A percentile compares a stretch with the other conserved stretches of the same genome.
Conservation (phyloP, 1,284 basidiomycete genomes). For the Coniferiporia weirii region DNA sequence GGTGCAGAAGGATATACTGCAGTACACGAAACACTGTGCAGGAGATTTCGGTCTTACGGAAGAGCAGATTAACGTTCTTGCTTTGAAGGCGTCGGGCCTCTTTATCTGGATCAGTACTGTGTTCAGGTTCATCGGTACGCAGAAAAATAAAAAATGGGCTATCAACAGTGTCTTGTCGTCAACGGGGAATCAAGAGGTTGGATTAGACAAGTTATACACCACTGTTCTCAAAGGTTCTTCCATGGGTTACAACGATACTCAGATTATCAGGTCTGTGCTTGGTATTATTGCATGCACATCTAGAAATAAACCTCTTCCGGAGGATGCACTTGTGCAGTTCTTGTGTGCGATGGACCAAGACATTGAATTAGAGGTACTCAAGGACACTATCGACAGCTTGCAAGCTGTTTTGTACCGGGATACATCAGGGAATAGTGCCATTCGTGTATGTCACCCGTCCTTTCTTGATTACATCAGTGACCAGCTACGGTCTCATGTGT, state of each 20-base stretch:
- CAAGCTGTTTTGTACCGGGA: not conserved
- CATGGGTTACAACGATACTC: not conserved
- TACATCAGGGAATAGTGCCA: not conserved
- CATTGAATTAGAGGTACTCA: not conserved
- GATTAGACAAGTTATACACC: not conserved
- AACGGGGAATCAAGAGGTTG: not conserved
- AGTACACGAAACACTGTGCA: not conserved
- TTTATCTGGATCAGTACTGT: conserved; percentile 6
- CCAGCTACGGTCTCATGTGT: not conserved
- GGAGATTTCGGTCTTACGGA: not conserved
- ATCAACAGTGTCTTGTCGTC: not conserved
- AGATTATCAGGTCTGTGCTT: not conserved
- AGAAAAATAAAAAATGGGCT: not conserved
- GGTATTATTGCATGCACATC: not conserved
- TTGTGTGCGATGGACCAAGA: not conserved
- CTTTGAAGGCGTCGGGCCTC: not conserved
- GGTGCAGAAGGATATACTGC: not conserved
- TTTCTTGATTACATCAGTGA: conserved; percentile 1
- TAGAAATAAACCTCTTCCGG: not conserved
- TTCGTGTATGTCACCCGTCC: conserved; percentile 3
- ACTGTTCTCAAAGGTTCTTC: not conserved
- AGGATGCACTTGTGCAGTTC: not conserved
- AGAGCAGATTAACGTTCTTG: not conserved
- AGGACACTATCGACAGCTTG: not conserved
- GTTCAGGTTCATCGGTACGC: not conserved